phyloP scores from a whole-genome alignment of 73 alveolate genomes.

The Symbiodinium pilosum region DNA sequence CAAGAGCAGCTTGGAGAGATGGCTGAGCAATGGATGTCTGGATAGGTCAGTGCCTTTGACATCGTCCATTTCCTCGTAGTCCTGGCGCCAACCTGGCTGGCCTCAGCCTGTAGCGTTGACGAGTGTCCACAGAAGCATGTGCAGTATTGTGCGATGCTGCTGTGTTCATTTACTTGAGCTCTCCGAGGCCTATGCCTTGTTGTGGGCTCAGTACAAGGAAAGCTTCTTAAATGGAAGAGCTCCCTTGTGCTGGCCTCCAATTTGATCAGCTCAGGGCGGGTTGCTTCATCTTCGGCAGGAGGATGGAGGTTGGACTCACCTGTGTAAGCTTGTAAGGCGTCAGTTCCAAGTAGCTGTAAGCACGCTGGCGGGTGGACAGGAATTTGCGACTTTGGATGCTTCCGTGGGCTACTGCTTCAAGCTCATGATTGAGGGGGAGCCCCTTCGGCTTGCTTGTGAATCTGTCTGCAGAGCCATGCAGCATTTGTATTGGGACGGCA shows the following conservation, averaged over 20 bases:
- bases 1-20: no score
- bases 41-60: conserved; percentile 87
- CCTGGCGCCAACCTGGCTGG: conserved; percentile 90
- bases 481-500: background rate
- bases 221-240: background rate
- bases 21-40: no score
- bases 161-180: no score
- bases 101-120: background rate
- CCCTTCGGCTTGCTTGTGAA: conserved; percentile 12
- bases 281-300: conserved; percentile 92
- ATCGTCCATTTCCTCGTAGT: conserved; percentile 69
- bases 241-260: no score
- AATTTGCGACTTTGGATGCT: conserved; percentile 79
- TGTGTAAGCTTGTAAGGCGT: no score
- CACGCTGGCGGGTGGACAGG: background rate
- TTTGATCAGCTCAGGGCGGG: conserved; percentile 54
- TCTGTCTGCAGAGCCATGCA: background rate
- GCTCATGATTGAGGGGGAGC: conserved; percentile 90
- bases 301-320: conserved; percentile 53
- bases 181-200: conserved; percentile 60
- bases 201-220: background rate
- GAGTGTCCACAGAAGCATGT: background rate
- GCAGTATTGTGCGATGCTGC: no score
- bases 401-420: conserved; percentile 85
- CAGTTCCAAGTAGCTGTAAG: no score